A percentile compares a stretch with the other conserved stretches of the same genome.
These are phyloP conservation scores for Euphorbia lathyris DNA, from an alignment of 345 rosid species.

Conservation along the genomic window DNA sequence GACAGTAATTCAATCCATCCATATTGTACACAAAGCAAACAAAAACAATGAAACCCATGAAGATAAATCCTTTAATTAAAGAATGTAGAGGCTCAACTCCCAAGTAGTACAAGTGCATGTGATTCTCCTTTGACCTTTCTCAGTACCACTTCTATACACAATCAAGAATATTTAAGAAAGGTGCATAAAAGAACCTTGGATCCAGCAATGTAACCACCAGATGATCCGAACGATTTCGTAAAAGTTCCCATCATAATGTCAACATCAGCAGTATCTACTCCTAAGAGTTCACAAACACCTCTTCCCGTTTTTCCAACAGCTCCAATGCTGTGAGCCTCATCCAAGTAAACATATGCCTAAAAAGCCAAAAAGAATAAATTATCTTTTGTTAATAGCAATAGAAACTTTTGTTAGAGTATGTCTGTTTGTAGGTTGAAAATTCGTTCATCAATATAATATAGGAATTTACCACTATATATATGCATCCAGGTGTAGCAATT, in stretches of 20 bases:
- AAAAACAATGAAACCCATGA: neutral
- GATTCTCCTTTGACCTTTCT: neutral
- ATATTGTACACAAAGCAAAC: neutral
- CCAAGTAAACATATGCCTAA: conserved; percentile 84
- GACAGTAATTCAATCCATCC: neutral
- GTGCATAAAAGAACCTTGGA: conserved; percentile 56
- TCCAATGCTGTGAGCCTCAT: conserved; percentile 98
- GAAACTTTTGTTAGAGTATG: neutral
- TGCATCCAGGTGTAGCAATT: neutral
- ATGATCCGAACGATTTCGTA: conserved; percentile 95
- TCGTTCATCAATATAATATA: neutral
- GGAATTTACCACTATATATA: neutral
- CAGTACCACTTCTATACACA: neutral
- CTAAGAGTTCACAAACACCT: conserved; percentile 94
- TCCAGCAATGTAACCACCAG: conserved; percentile 96
- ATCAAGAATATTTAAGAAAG: neutral
- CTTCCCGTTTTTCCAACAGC: conserved; percentile 92
- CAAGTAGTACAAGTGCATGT: neutral
- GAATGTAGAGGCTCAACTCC: neutral
- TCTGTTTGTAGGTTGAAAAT: neutral
- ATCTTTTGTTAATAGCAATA: neutral
- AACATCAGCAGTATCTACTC: conserved; percentile 85
- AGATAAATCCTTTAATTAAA: neutral
- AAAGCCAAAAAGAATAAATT: neutral
- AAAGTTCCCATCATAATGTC: conserved; percentile 99